Evolutionary conservation across 2,329 filamentous ascomycete genomes (phyloP).

Genomic region (Coniochaeta sp.): DNA sequence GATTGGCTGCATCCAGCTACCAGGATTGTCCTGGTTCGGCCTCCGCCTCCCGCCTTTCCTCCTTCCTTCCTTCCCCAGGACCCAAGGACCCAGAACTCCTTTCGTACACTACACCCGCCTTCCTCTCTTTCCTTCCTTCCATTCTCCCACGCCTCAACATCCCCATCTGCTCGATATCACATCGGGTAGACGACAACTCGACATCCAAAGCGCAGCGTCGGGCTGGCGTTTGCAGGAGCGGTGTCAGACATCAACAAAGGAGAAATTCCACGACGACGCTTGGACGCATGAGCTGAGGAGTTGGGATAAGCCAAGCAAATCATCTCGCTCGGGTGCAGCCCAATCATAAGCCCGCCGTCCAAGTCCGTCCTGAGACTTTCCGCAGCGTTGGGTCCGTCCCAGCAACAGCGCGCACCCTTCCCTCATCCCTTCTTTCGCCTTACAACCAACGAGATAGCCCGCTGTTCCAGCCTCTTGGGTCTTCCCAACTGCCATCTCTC

Average conservation of each 20-base stretch:
- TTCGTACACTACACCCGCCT: background rate
- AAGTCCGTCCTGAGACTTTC: background rate
- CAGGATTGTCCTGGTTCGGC: background rate
- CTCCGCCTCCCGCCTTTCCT: background rate
- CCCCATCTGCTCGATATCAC: background rate
- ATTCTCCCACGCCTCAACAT: background rate
- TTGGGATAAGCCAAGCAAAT: background rate
- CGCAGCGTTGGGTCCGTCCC: conserved; percentile 1
- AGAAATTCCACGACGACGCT: background rate
- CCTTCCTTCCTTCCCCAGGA: background rate
- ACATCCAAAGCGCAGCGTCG: background rate
- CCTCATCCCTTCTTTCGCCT: background rate
- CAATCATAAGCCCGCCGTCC: background rate
- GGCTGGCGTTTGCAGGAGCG: background rate
- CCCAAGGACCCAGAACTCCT: background rate
- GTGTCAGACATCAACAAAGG: background rate
- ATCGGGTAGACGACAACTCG: background rate
- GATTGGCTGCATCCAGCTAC: background rate
- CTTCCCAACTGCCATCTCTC: background rate
- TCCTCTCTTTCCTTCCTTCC: background rate
- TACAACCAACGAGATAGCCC: background rate
- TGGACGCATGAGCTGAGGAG: background rate
- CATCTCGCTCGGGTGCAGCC: background rate
- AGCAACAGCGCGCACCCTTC: background rate
- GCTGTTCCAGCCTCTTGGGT: background rate